Evolutionary conservation across 768 basidiomycete species (phyloP), one percentile per base, ranked within the genome.

Genomic region (Baorangia bicolor): DNA sequence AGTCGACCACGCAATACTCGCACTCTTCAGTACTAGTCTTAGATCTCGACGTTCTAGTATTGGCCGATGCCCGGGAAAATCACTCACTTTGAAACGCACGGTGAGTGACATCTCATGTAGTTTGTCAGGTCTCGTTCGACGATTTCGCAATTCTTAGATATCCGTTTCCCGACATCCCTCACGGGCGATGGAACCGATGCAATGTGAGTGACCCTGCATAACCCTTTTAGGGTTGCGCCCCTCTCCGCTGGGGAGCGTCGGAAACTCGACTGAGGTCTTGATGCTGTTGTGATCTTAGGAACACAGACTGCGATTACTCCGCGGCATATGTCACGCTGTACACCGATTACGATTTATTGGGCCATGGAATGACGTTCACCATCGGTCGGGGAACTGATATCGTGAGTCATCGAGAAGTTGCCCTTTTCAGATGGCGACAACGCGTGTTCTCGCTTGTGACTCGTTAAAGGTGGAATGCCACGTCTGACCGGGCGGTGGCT

Each of bases 351-450:
- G 78, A 81, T 54, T 82, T 93, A 45, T 79, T 85, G 42, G 91
- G 92, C 14, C 84, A 92, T 67, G 92, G 90, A 44, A 89, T 92
- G 92, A 92, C 92, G 16, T 94, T 95, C 69, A 93, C 92, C 7
- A 94, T 93, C 63, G 92, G 93, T 0, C 85, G 94, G 27, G 95
- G 93, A 23, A 96, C 93, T 64, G 94, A 96, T 58, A 93, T 95
- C 58, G 94, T 90, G 65, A 48, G 74, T 66, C 44, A 34, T 42
- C 34, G 23, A 34, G 38, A 31, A 14, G 18, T 0, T 30, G 12
- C 21, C 16, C 3, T 41, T 27, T 20, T 37, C 14, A 20, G 7
- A 13, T 21, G 20, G 40, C 28, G 51, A 43, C n/a, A 30, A 23
- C 25, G 38, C 25, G 20, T 33, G 42, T 44, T 4, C 5, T 27